Percentiles rank a stretch among this genome's conserved stretches.
Conservation (phyloP, 192 early-diverging fungal genomes). For the Cetraspora pellucida region DNA sequence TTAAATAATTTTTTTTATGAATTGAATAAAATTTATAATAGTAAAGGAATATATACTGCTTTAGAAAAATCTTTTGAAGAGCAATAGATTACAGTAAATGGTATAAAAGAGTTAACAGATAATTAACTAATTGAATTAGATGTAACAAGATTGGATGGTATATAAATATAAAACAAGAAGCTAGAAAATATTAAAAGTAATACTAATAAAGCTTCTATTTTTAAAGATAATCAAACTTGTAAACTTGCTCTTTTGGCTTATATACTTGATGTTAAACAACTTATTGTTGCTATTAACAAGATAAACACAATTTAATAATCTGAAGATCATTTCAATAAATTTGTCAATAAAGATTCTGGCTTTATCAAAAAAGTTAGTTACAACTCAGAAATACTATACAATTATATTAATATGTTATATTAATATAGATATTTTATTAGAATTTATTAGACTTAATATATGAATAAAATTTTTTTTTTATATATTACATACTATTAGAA, state of each 20-base stretch:
- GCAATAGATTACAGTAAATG: too few relatives aligned
- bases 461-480: too few relatives aligned
- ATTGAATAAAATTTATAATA: too few relatives aligned
- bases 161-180: background rate
- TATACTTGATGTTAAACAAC: conserved; percentile 98
- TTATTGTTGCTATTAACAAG: conserved; percentile 99
- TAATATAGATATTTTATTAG: too few relatives aligned
- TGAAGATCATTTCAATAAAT: conserved; percentile 93
- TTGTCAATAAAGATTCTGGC: conserved; percentile 90
- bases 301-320: conserved; percentile 98
- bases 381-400: conserved; percentile 59
- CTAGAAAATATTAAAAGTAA: background rate
- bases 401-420: background rate
- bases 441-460: too few relatives aligned
- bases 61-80: too few relatives aligned
- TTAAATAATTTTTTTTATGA: too few relatives aligned
- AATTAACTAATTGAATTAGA: too few relatives aligned
- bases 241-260: conserved; percentile 97
- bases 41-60: too few relatives aligned
- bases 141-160: background rate
- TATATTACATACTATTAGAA: too few relatives aligned
- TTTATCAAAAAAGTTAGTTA: conserved; percentile 99
- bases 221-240: conserved; percentile 99
- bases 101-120: too few relatives aligned
- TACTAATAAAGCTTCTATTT: conserved; percentile 87